Evolutionary conservation across 345 rosid genomes (phyloP).

Genomic region (Ricinus communis): DNA sequence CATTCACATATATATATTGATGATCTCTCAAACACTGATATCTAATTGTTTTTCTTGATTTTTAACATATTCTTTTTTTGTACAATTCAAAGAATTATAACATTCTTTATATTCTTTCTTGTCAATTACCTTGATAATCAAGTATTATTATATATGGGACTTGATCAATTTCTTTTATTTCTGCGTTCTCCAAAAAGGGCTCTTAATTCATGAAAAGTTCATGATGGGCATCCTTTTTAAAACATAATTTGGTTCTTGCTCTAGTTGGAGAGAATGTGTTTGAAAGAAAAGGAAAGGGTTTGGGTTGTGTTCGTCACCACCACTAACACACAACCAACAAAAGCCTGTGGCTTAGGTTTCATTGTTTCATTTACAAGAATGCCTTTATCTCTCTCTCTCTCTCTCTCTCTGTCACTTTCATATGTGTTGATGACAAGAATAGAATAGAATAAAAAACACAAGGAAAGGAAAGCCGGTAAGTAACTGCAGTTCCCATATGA

Average conservation of each 20-base stretch:
- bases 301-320: conserved; percentile 21
- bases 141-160: not conserved
- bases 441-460: conserved; percentile 26
- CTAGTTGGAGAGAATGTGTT: conserved; percentile 3
- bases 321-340: conserved; percentile 16
- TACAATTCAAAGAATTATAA: conserved; percentile 16
- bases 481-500: conserved; percentile 33
- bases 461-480: conserved; percentile 21
- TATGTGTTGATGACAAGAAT: conserved; percentile 24
- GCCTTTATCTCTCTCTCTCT: not conserved
- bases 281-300: not conserved
- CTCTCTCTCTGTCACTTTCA: conserved; percentile 13
- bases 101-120: conserved; percentile 29
- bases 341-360: conserved; percentile 20
- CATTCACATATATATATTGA: not conserved
- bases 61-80: not conserved
- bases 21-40: conserved; percentile 10
- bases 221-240: not conserved
- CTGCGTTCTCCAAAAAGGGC: no score
- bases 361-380: conserved; percentile 27
- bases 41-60: not conserved
- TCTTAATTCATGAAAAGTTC: no score
- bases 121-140: conserved; percentile 1
- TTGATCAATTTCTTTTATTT: no score
- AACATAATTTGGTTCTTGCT: conserved; percentile 9